Percentiles rank a stretch among this genome's conserved stretches.
These are phyloP conservation scores for Coprinopsis cinerea DNA, from an alignment of 768 basidiomycete genomes.

Conservation along the genomic window DNA sequence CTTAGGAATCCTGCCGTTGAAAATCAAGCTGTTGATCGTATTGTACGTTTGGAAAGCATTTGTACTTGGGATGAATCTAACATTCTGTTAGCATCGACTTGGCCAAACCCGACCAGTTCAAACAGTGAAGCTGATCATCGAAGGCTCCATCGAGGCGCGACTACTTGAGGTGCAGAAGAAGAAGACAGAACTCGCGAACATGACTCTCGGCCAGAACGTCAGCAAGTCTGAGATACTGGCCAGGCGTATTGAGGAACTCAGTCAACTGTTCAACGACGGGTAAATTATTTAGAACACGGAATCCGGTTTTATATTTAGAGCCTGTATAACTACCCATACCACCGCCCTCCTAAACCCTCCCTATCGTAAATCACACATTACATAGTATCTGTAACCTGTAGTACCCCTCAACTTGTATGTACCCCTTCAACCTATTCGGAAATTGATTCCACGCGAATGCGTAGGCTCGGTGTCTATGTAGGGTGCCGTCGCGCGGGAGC, in stretches of 20 bases:
- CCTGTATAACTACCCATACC: neutral
- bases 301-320: neutral
- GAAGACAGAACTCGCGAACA: conserved; percentile 91
- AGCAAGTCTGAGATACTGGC: conserved; percentile 85
- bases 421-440: too few relatives aligned
- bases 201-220: conserved; percentile 84
- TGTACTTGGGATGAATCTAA: conserved; percentile 1
- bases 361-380: neutral
- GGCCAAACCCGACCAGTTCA: conserved; percentile 91
- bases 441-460: too few relatives aligned
- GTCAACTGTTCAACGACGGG: conserved; percentile 54
- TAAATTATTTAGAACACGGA: neutral
- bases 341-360: neutral
- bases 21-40: conserved; percentile 96
- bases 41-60: conserved; percentile 48
- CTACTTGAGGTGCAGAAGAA: conserved; percentile 91
- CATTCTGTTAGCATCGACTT: conserved; percentile 70
- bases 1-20: conserved; percentile 93
- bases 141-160: conserved; percentile 88
- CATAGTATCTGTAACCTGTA: too few relatives aligned
- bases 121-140: conserved; percentile 90
- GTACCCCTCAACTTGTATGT: too few relatives aligned
- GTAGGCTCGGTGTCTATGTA: too few relatives aligned
- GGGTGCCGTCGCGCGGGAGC: too few relatives aligned
- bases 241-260: conserved; percentile 84